A percentile compares a stretch with the other conserved stretches of the same genome.
Evolutionary conservation across 495 filamentous ascomycete species (phyloP).

Genomic region (Penicillium tannophilum): DNA sequence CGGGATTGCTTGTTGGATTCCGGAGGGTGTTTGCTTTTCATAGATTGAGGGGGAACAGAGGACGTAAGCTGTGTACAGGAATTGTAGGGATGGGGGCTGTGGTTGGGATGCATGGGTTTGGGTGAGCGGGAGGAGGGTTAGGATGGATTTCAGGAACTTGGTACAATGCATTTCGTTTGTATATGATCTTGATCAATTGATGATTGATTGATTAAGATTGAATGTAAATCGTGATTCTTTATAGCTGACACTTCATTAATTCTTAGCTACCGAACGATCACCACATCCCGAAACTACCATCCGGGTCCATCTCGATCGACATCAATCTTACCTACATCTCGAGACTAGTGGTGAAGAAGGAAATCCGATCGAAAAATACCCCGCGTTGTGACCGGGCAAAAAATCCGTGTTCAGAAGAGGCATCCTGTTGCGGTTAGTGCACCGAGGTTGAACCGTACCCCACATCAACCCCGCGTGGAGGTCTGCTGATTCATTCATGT

Average conservation of each 20-base stretch:
- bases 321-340: not conserved
- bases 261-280: not conserved
- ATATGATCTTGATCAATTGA: no score
- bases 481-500: not conserved
- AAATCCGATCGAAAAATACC: not conserved
- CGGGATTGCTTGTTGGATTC: constrained; percentile 30
- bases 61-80: constrained; percentile 34
- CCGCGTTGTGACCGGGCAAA: not conserved
- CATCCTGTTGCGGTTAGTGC: not conserved
- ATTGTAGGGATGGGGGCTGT: constrained; percentile 24
- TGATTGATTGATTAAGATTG: no score
- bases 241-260: no score
- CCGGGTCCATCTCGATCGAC: not conserved
- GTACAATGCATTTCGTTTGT: not conserved
- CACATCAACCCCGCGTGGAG: not conserved
- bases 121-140: not conserved
- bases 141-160: not conserved
- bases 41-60: constrained; percentile 28
- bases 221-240: no score
- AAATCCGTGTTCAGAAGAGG: not conserved
- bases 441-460: not conserved
- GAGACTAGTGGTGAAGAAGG: not conserved
- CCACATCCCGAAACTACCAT: not conserved
- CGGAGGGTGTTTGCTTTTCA: constrained; percentile 21
- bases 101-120: not conserved